Evolutionary conservation across 176 grass and related monocot genomes (phyloP), one percentile per base, ranked within the genome.

Genomic region (Avena eriantha): DNA sequence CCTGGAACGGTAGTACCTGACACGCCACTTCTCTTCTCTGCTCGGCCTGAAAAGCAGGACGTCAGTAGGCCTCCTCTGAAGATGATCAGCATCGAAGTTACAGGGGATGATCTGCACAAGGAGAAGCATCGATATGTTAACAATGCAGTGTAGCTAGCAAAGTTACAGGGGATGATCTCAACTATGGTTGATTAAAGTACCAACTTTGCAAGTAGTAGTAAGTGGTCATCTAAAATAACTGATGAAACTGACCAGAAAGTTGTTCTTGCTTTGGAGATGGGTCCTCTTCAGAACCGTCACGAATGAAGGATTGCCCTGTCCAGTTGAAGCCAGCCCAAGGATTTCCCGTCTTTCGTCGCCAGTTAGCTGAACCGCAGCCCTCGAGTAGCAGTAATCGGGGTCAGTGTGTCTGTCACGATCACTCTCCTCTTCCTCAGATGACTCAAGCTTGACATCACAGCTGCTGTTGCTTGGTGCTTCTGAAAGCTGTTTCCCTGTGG

Each of bases 221-320:
- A 46, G 21, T 23, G 10, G 21, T 63, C 22, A 1, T 73, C 39
- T 23, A 24, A 5, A 4, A 31, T 13, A 46, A 72, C 14, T 22
- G 33, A 56, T 3, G 73, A 60, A 14, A 75, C 83, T 81, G 24
- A 89, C 88, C 83, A 89, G 47, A 46, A 24, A 26, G 80, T 83
- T 83, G 69, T 22, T 68, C 23, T 2, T 81, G 50, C 9, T 14
- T 3, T 19, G 47, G 10, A 68, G 15, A 70, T 87, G 82, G 10
- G 2, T 39, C 24, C 0, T 60, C 41, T 79, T 39, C 17, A 93
- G 58, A 78, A 90, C 61, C 54, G 73, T 76, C 17, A 90, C n/a
- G 82, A 90, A 88, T 26, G 46, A 77, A 26, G 91, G 91, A 79
- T 93, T 93, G 68, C 33, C 46, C 0, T 21, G 15, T 53, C 23